Conservation (phyloP, 768 basidiomycete species). For the Collybia sordida region DNA sequence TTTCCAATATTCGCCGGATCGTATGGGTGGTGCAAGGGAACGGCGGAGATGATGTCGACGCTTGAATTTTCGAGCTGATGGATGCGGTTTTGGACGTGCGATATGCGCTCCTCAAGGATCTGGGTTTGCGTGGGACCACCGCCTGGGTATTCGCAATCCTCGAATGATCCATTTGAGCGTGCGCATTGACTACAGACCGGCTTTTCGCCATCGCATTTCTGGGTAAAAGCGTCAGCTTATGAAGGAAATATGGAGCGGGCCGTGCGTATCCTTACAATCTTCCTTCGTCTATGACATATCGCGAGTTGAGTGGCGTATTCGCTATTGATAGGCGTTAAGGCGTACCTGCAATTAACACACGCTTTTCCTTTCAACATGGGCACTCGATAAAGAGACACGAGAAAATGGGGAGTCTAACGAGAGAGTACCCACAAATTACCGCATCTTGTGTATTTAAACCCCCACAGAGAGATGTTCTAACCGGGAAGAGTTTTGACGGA, state of each 20-base stretch:
- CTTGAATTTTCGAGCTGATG: slow-evolving; percentile 35
- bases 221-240: not conserved
- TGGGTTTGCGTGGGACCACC: slow-evolving; percentile 42
- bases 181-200: slow-evolving; percentile 53
- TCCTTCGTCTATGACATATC: slow-evolving; percentile 36
- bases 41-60: not conserved
- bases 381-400: not conserved
- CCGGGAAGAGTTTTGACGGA: no score
- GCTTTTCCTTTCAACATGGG: slow-evolving; percentile 38
- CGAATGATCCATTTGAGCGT: slow-evolving; percentile 34
- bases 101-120: slow-evolving; percentile 45
- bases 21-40: slow-evolving; percentile 16
- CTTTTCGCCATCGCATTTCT: slow-evolving; percentile 55
- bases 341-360: slow-evolving; percentile 52
- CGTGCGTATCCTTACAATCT: slow-evolving; percentile 41
- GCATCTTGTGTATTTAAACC: no score
- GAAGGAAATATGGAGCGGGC: not conserved
- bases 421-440: slow-evolving; percentile 23
- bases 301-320: not conserved
- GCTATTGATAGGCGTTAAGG: not conserved
- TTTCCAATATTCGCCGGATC: not conserved
- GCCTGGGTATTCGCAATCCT: slow-evolving; percentile 59
- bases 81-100: slow-evolving; percentile 41
- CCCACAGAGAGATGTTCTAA: no score
- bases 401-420: slow-evolving; percentile 24